Evolutionary conservation across 2,329 filamentous ascomycete species (phyloP), one percentile per base, ranked within the genome.

Genomic region (Lasiodiplodia hormozganensis): DNA sequence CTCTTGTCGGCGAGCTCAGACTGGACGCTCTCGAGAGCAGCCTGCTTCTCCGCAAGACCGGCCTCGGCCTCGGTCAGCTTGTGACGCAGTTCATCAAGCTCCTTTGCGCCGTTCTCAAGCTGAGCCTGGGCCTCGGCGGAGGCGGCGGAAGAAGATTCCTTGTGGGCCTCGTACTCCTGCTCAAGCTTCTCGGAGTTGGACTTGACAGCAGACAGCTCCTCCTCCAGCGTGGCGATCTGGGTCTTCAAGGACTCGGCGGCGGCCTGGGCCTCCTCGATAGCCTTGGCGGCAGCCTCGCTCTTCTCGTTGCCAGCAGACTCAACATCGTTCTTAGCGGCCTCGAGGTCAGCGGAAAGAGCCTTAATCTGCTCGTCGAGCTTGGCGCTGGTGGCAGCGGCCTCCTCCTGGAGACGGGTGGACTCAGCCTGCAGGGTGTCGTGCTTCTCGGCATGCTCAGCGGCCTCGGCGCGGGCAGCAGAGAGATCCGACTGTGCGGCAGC

Each of bases 351-450:
- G 69, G 77, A 74, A 47, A 79, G 73, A 53, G 73, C 70, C 68
- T 75, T 72, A 40, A 79, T 74, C 67, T 76, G 73, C 14, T 71
- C 71, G 69, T 77, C 73, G 51, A 77, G 71, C 2, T 71, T 65
- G n/a, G 43, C 54, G 36, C 40, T 54, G 12, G 53, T 47, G 40
- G 64, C 52, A 23, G 64, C 47, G n/a, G 69, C 65, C 52, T 68
- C 67, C 43, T 65, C 62, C 23, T 70, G 62, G 21, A 58, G 56
- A 49, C 40, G 56, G 21, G 40, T 62, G 3, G 43, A 52, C 54
- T 67, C 68, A 12, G 62, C 68, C 16, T 70, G 60, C 23, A 69
- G 57, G 49, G 53, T 62, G 56, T 60, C 64, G 66, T 8, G 73
- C 51, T 78, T 76, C 70, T 75, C 70, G 58, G 69, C 68, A 70